Evolutionary conservation across 2,329 filamentous ascomycete species (phyloP), one percentile per base, ranked within the genome.

Genomic region (Hyphodiscus sp.): DNA sequence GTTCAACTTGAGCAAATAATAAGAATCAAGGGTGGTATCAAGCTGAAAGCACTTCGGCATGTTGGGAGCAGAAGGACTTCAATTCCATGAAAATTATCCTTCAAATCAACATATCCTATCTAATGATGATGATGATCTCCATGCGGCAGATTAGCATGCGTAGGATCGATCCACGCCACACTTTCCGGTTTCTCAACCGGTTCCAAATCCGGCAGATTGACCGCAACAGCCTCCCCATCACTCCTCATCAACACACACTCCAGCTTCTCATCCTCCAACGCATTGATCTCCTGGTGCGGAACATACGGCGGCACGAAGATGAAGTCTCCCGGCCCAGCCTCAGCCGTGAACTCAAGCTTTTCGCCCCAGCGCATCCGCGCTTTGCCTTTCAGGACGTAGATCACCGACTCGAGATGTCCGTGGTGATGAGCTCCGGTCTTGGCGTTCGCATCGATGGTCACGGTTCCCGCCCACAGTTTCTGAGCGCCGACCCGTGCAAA

Each of bases 251-350:
- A 64, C 30, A 71, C 71, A 64, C 72, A 74, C 54, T 73, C 71
- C 57, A 74, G 57, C 46, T 65, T 69, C 63, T 73, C 71, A 53
- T 73, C 66, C 50, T 67, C 67, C 33, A 61, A 63, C 4, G 72
- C 72, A 58, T 74, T 75, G 60, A 74, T 74, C 66, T 74, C 72
- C 62, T 75, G 72, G 61, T 75, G 72, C 41, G 72, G 71, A 43
- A 72, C 70, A 55, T 70, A 74, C 1, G 72, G 72, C 41, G 73
- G 72, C 26, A 75, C 72, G 58, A 70, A 75, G 51, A 75, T 74
- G 58, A 74, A 75, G 56, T 74, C 72, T 1, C 73, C 73, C 1
- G 72, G 72, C 18, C 73, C 72, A 20, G 72, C 72, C 62, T 74
- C 72, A 26, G 73, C 72, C 1, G 69, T 71, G 59, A 72, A 75